phyloP scores from a whole-genome alignment of 345 rosid species.

The Psidium guajava region DNA sequence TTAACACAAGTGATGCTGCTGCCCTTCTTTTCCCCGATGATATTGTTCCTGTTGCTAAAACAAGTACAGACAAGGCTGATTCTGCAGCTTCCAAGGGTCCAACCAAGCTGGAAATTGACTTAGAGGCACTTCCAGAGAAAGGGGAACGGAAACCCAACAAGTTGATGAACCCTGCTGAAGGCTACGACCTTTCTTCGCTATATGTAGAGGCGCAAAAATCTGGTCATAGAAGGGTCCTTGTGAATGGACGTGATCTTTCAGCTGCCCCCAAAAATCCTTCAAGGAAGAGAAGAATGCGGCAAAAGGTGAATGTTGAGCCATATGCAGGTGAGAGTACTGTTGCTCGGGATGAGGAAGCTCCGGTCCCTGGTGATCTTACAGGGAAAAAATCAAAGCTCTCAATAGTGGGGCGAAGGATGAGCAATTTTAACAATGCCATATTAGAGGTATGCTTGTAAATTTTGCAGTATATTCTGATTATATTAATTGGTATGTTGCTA shows the following conservation, averaged over 20 bases:
- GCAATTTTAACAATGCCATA: background rate
- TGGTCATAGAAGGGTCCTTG: conserved; percentile 13
- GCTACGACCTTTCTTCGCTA: conserved; percentile 42
- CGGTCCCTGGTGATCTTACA: background rate
- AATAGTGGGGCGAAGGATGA: background rate
- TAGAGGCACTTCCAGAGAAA: conserved; percentile 26
- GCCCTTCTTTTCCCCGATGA: background rate
- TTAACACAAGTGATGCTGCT: background rate
- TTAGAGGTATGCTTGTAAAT: background rate
- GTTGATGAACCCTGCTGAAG: conserved; percentile 55
- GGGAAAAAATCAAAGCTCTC: background rate
- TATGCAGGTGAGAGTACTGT: background rate
- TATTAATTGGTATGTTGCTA: background rate
- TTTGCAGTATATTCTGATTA: background rate
- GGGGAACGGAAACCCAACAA: conserved; percentile 53
- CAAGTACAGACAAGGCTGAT: background rate
- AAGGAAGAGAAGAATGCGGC: background rate
- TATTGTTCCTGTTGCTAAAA: background rate
- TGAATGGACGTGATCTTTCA: background rate
- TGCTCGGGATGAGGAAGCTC: background rate
- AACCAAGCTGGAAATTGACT: conserved; percentile 16
- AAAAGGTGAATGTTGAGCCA: background rate
- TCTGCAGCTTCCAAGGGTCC: conserved; percentile 5
- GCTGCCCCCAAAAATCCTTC: background rate
- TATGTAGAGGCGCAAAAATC: conserved; percentile 10